Evolutionary conservation across 345 rosid genomes (phyloP).

Genomic region (Euphorbia pulcherrima): DNA sequence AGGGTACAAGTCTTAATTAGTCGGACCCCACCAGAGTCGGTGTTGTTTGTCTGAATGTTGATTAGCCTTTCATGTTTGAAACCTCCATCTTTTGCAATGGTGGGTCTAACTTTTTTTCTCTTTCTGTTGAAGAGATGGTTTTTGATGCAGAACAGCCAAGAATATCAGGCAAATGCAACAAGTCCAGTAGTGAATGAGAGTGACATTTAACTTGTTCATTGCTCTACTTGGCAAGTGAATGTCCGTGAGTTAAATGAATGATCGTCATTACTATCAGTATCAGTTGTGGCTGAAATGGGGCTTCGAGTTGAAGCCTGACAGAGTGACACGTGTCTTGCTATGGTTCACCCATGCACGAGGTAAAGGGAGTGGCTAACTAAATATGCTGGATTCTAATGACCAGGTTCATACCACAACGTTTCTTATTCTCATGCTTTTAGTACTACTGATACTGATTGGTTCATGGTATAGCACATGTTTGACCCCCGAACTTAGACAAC

Average conservation of each 20-base stretch:
- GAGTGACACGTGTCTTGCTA: too few species aligned
- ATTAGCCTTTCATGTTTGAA: not conserved
- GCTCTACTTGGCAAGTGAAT: slow-evolving; percentile 6
- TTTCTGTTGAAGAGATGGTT: slow-evolving; percentile 10
- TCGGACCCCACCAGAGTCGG: slow-evolving; percentile 19
- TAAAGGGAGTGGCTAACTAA: too few species aligned
- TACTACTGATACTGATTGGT: not conserved
- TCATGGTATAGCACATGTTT: not conserved
- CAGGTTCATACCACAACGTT: not conserved
- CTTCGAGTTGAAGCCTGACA: slow-evolving; percentile 17
- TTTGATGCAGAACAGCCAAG: slow-evolving; percentile 15
- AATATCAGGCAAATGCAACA: slow-evolving; percentile 20
- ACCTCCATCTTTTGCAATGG: slow-evolving; percentile 8
- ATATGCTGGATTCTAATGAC: not conserved
- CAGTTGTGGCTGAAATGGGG: slow-evolving; percentile 14
- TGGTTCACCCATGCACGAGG: slow-evolving; percentile 16
- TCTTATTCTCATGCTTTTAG: slow-evolving; percentile 5
- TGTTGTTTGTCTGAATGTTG: slow-evolving; percentile 7
- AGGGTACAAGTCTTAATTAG: slow-evolving; percentile 5
- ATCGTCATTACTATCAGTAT: not conserved
- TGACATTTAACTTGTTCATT: slow-evolving; percentile 7
- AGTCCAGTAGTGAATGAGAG: not conserved
- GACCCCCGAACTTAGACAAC: too few species aligned
- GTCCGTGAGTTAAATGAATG: not conserved
- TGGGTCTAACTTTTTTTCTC: slow-evolving; percentile 8